phyloP scores from a whole-genome alignment of 2,329 filamentous ascomycete species.

The Colletotrichum lini region DNA sequence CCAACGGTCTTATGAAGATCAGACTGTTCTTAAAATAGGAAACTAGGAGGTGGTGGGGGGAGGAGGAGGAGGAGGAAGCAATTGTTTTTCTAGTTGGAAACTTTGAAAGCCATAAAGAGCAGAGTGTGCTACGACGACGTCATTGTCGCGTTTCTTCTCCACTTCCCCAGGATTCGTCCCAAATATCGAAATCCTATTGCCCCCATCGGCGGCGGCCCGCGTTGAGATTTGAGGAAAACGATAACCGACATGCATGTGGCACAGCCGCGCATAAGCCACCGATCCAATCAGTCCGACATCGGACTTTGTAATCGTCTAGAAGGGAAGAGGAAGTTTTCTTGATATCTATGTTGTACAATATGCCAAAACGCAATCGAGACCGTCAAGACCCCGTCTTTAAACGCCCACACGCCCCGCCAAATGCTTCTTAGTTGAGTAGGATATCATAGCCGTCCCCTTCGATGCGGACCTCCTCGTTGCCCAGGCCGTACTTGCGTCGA shows the following conservation, averaged over 20 bases:
- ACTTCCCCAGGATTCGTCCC: slow-evolving; percentile 12
- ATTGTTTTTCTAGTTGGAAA: not conserved
- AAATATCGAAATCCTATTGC: slow-evolving; percentile 8
- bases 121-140: slow-evolving; percentile 29
- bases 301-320: not conserved
- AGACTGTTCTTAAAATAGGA: not conserved
- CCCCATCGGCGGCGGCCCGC: not conserved
- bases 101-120: not conserved
- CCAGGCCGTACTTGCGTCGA: slow-evolving; percentile 78
- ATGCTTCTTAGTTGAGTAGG: slow-evolving; percentile 63
- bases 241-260: slow-evolving; percentile 21
- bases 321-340: not conserved
- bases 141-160: slow-evolving; percentile 18
- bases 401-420: slow-evolving; percentile 17
- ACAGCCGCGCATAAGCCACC: not conserved
- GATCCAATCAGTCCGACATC: not conserved
- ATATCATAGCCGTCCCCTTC: slow-evolving; percentile 81
- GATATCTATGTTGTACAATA: slow-evolving; percentile 20
- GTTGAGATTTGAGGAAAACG: slow-evolving; percentile 4
- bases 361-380: slow-evolving; percentile 22
- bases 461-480: slow-evolving; percentile 74
- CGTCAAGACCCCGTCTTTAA: slow-evolving; percentile 16
- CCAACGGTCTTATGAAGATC: not conserved
- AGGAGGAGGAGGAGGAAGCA: slow-evolving; percentile 3
- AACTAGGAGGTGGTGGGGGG: too few relatives aligned